Percentiles rank a stretch among this genome's conserved stretches.
Conservation (phyloP, 2,329 filamentous ascomycete species). For the Colletotrichum chlorophyti region DNA sequence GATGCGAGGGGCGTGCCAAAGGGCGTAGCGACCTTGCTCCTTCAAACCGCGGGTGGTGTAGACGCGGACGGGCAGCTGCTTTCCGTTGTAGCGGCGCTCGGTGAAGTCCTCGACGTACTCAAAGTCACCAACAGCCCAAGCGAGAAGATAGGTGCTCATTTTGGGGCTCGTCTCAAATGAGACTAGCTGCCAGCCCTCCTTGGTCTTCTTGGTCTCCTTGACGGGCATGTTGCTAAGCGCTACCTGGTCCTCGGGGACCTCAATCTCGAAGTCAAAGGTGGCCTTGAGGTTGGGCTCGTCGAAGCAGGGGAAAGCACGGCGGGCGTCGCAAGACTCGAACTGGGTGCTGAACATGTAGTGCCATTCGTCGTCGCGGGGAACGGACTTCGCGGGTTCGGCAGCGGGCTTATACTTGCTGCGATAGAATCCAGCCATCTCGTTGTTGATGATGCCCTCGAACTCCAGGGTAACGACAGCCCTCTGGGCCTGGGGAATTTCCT, state of each 20-base stretch:
- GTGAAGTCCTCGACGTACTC: slow-evolving; percentile 95
- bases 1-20: slow-evolving; percentile 90
- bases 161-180: slow-evolving; percentile 84
- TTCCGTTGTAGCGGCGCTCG: slow-evolving; percentile 87
- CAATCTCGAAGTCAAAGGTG: slow-evolving; percentile 91
- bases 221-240: slow-evolving; percentile 96
- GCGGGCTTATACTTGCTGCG: slow-evolving; percentile 91
- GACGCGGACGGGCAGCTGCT: slow-evolving; percentile 89
- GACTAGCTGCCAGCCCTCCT: slow-evolving; percentile 74
- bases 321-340: slow-evolving; percentile 95
- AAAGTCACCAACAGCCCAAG: slow-evolving; percentile 96
- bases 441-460: slow-evolving; percentile 85
- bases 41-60: slow-evolving; percentile 96
- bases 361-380: slow-evolving; percentile 74
- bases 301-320: slow-evolving; percentile 95
- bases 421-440: slow-evolving; percentile 92
- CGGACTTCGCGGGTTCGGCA: slow-evolving; percentile 74
- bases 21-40: slow-evolving; percentile 86
- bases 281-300: slow-evolving; percentile 98
- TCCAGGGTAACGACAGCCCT: slow-evolving; percentile 73
- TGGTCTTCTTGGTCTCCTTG: slow-evolving; percentile 67
- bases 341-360: slow-evolving; percentile 91
- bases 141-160: slow-evolving; percentile 91
- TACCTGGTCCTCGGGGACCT: slow-evolving; percentile 86
- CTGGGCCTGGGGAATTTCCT: slow-evolving; percentile 71